phyloP scores from a whole-genome alignment of 345 rosid genomes.

The Acer campestre region DNA sequence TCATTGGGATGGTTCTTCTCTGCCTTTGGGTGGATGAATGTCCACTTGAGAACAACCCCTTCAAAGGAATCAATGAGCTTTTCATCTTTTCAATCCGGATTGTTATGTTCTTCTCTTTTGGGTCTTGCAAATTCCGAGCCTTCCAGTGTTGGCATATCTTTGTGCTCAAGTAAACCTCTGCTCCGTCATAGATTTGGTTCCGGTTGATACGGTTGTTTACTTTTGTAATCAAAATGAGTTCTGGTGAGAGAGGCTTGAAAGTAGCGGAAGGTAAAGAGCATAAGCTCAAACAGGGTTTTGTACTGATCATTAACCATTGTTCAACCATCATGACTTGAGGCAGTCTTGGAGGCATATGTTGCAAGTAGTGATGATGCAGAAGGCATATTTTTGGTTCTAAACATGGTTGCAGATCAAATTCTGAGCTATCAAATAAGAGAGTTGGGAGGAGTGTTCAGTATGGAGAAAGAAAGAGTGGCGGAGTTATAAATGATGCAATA shows the following conservation, averaged over 20 bases:
- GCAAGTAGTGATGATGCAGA: constrained; percentile 58
- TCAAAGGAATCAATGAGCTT: constrained; percentile 43
- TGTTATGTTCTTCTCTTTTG: constrained; percentile 45
- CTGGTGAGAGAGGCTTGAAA: constrained; percentile 35
- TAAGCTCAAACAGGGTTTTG: constrained; percentile 45
- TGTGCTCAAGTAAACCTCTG: constrained; percentile 55
- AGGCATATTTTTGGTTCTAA: constrained; percentile 42
- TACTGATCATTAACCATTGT: constrained; percentile 48
- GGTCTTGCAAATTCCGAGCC: constrained; percentile 51
- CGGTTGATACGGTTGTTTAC: constrained; percentile 37
- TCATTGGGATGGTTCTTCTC: constrained; percentile 25
- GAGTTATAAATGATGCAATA: not conserved
- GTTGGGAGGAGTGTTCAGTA: not conserved
- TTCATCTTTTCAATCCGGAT: constrained; percentile 50
- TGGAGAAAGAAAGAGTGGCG: not conserved
- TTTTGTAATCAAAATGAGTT: constrained; percentile 46
- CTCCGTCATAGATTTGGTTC: constrained; percentile 55
- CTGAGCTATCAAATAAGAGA: not conserved
- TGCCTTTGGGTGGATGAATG: constrained; percentile 31
- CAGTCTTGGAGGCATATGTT: constrained; percentile 58
- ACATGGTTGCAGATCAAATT: constrained; percentile 21
- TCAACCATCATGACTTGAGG: constrained; percentile 51
- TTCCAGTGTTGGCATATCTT: constrained; percentile 40
- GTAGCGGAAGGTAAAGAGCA: constrained; percentile 29
- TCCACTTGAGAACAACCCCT: constrained; percentile 55